Conservation (phyloP, 371 early-diverging fungal species). For the Nematocida minor region DNA sequence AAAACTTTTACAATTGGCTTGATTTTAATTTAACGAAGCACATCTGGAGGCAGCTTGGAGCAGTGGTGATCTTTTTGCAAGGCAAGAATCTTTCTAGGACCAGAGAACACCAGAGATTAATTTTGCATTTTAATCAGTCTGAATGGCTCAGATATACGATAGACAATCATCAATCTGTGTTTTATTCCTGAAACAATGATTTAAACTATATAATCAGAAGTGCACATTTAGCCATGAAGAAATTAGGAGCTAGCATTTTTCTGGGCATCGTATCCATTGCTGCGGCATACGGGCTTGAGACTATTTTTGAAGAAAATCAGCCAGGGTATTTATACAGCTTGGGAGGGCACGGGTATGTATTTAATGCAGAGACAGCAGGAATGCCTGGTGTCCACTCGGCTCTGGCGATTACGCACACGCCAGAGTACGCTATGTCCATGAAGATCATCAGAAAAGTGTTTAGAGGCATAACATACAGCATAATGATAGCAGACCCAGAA, state of each 20-base stretch:
- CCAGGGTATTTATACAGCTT: constrained; percentile 35
- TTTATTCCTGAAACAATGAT: constrained; percentile 16
- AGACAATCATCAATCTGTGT: too few relatives aligned
- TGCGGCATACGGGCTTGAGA: neutral
- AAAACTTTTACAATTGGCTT: too few relatives aligned
- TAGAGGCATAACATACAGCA: constrained; percentile 8
- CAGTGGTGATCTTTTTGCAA: too few relatives aligned
- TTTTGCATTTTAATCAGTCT: too few relatives aligned
- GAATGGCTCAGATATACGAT: too few relatives aligned
- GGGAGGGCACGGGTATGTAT: constrained; percentile 2
- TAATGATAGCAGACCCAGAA: neutral
- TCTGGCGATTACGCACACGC: neutral
- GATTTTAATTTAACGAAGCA: too few relatives aligned
- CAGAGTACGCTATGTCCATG: neutral
- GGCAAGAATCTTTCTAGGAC: too few relatives aligned
- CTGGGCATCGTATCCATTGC: neutral
- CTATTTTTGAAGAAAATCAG: neutral
- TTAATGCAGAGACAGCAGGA: neutral
- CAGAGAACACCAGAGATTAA: too few relatives aligned
- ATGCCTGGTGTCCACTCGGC: neutral
- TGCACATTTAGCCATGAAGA: neutral
- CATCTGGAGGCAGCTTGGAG: too few relatives aligned
- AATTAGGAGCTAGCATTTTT: neutral
- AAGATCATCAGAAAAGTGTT: neutral
- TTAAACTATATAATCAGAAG: constrained; percentile 7